Base-by-base conservation (phyloP, 2,329 filamentous ascomycete genomes). In the Sclerotinia sclerotiorum region DNA sequence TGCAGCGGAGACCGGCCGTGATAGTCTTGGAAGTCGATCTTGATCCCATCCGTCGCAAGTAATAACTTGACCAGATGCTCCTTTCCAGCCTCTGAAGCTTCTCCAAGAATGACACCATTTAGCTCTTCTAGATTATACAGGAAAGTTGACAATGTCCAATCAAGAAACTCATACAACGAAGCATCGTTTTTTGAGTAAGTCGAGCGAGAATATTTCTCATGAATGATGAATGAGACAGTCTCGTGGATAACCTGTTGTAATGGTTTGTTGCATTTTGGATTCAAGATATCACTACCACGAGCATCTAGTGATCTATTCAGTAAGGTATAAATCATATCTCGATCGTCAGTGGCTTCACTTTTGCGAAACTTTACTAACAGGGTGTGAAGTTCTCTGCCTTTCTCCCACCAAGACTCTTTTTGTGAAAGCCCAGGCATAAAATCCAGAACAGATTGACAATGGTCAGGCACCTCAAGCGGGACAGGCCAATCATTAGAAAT, bases 361-460 rank as follows among this genome's bases (percentile, higher is more conserved):
- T 65, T 10, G 3, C 57, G n/a, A 32, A 71, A 71, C 55, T 69
- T 71, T 1, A 67, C 11, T 35, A 71, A 29, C 24, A 71, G 52
- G 3, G 60, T 69, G 2, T 61, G 35, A 27, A 71, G 65, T 32
- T 67, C 27, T 15, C 62, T 65, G 32, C 64, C 51, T 51, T 67
- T 21, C 10, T 6, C 24, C 24, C 42, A 46, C 70, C 68, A 70
- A 56, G 70, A 70, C 5, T 60, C 27, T 24, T 65, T 51, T 27
- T 68, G 68, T 2, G 46, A 56, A 6, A 35, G 35, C 15, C 68
- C 68, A 48, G 70, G 57, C 70, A 71, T 66, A 6, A 71, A 67
- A 69, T 69, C 69, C 32, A 71, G 52, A 60, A 71, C 46, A 54
- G 70, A 51, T 48, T 70, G 65, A 21, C 66, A 68, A 61, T 70